A percentile compares a stretch with the other conserved stretches of the same genome.
phyloP scores from a whole-genome alignment of 345 rosid species.

The Bretschneidera sinensis region DNA sequence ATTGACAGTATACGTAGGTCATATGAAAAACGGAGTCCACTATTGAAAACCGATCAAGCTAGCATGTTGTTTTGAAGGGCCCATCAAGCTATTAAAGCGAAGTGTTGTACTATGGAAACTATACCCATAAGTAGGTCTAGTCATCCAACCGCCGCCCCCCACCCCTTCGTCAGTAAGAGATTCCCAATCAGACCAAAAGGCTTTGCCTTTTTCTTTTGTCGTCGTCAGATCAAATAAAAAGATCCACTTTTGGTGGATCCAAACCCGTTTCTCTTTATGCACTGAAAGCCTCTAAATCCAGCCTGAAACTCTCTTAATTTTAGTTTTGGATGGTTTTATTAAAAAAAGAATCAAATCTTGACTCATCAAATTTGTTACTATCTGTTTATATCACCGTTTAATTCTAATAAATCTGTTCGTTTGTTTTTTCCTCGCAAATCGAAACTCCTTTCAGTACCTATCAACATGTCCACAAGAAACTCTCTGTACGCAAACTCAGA shows the following conservation, averaged over 20 bases:
- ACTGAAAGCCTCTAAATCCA: not conserved
- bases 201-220: not conserved
- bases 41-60: no score
- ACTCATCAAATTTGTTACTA: no score
- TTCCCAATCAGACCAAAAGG: not conserved
- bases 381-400: not conserved
- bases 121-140: no score
- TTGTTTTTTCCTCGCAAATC: not conserved
- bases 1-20: no score
- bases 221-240: not conserved
- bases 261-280: not conserved
- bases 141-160: not conserved
- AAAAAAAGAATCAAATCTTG: not conserved
- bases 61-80: no score
- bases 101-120: no score
- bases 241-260: not conserved
- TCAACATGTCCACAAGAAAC: slow-evolving; percentile 47
- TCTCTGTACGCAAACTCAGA: slow-evolving; percentile 41
- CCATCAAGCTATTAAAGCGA: no score
- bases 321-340: not conserved
- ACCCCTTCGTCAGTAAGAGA: not conserved
- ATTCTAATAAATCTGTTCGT: not conserved
- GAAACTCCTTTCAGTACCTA: slow-evolving; percentile 5
- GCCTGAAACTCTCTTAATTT: not conserved
- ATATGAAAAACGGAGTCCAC: no score